These are phyloP conservation scores for Ophiostoma fasciatum DNA, from an alignment of 2,329 filamentous ascomycete species.

Conservation along the genomic window DNA sequence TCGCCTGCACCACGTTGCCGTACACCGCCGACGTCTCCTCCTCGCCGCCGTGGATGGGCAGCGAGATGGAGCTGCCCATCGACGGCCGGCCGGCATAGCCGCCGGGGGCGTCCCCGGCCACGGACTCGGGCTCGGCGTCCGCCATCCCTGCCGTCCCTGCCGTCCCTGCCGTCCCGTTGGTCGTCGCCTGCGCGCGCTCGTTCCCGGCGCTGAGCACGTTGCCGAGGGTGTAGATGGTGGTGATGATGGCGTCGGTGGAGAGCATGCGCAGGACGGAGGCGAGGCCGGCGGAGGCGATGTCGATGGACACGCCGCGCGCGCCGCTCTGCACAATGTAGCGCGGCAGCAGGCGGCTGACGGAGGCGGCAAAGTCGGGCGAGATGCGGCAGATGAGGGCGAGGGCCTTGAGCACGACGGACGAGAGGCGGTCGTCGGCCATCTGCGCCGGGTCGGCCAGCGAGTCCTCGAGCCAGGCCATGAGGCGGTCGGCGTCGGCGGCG, in stretches of 20 bases:
- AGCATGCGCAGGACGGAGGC: constrained; percentile 68
- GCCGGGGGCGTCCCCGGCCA: constrained; percentile 10
- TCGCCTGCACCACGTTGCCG: constrained; percentile 83
- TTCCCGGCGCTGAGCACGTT: constrained; percentile 74
- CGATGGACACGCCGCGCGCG: constrained; percentile 52
- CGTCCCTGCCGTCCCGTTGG: no score
- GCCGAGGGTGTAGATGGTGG: constrained; percentile 88
- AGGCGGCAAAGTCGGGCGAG: constrained; percentile 57
- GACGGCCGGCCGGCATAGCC: constrained; percentile 42
- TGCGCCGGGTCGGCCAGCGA: constrained; percentile 64
- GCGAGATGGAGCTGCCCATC: constrained; percentile 63
- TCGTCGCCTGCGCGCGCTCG: constrained; percentile 38
- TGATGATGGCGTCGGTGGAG: constrained; percentile 87
- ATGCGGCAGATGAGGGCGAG: constrained; percentile 70
- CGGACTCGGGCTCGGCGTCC: constrained; percentile 15
- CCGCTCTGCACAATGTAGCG: constrained; percentile 78
- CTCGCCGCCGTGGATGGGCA: constrained; percentile 57
- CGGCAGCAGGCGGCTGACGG: constrained; percentile 64
- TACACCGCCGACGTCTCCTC: constrained; percentile 68
- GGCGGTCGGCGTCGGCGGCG: constrained; percentile 59
- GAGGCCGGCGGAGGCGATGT: constrained; percentile 69
- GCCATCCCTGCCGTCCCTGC: no score
- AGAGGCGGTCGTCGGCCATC: constrained; percentile 66
- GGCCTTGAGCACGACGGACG: constrained; percentile 62
- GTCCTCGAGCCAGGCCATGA: constrained; percentile 77